phyloP scores from a whole-genome alignment of 768 basidiomycete species.

The Melanogaster broomeanus region DNA sequence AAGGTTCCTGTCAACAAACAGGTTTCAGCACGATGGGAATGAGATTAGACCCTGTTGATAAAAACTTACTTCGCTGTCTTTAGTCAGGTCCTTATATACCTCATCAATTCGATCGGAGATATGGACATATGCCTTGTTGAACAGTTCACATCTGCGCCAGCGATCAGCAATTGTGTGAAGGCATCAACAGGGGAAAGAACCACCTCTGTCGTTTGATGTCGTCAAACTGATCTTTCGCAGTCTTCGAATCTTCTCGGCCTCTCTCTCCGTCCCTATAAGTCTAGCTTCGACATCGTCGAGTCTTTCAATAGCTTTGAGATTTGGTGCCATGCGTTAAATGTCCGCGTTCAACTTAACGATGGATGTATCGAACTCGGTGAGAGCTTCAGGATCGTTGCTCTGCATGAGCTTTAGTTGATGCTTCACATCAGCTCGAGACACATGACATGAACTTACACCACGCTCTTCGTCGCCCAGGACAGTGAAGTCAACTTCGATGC shows the following conservation, averaged over 20 bases:
- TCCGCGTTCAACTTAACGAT: constrained; percentile 73
- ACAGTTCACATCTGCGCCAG: constrained; percentile 63
- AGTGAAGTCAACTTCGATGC: constrained; percentile 87
- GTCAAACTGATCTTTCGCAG: constrained; percentile 89
- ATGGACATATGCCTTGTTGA: constrained; percentile 95
- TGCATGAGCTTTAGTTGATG: constrained; percentile 24
- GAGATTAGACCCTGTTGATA: constrained; percentile 28
- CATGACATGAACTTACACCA: constrained; percentile 43
- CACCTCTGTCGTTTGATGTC: constrained; percentile 83
- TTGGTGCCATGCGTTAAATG: constrained; percentile 93
- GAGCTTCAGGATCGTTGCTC: constrained; percentile 62
- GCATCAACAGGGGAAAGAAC: constrained; percentile 12
- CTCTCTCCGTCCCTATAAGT: constrained; percentile 83
- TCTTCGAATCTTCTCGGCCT: constrained; percentile 89
- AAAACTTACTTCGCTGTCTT: constrained; percentile 83
- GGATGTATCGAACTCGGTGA: constrained; percentile 73
- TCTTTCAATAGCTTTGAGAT: too few species aligned
- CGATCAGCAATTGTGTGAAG: neutral
- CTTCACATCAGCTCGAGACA: neutral
- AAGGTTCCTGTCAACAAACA: constrained; percentile 64
- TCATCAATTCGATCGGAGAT: constrained; percentile 93
- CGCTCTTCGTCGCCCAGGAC: constrained; percentile 73
- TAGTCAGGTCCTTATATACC: constrained; percentile 97
- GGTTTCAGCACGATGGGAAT: constrained; percentile 2
- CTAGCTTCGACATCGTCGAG: constrained; percentile 85